Evolutionary conservation across 1,284 basidiomycete species (phyloP).

Genomic region (Ceratobasidium sp.): DNA sequence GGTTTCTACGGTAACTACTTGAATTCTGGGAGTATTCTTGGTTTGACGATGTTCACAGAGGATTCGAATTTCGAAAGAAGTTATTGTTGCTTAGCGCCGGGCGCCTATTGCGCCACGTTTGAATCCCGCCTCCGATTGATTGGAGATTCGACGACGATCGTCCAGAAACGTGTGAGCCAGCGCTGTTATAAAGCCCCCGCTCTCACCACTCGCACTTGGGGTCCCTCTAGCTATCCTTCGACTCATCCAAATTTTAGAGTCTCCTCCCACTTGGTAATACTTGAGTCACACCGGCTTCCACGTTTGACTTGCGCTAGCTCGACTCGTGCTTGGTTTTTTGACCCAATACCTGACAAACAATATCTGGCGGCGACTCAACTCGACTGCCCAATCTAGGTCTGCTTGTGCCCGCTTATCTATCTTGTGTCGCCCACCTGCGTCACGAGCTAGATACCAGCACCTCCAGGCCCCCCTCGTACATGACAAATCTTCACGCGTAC

Average conservation of each 20-base stretch:
- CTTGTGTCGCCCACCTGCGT: conserved; percentile 34
- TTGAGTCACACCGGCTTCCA: conserved; percentile 22
- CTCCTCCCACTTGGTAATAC: conserved; percentile 5
- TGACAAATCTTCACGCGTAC: conserved; percentile 79
- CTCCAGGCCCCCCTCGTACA: conserved; percentile 51
- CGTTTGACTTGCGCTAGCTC: not conserved
- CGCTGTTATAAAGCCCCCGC: not conserved
- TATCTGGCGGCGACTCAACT: too few relatives aligned
- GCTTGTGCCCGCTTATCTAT: conserved; percentile 34
- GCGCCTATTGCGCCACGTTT: conserved; percentile 24
- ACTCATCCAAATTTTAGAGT: too few relatives aligned
- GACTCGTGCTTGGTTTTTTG: not conserved
- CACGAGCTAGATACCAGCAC: conserved; percentile 39
- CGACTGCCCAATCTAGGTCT: conserved; percentile 13
- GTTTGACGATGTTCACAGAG: too few relatives aligned
- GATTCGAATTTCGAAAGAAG: too few relatives aligned
- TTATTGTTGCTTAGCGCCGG: not conserved
- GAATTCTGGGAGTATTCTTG: too few relatives aligned
- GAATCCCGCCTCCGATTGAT: conserved; percentile 10
- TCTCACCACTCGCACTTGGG: not conserved
- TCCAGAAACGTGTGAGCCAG: conserved; percentile 13
- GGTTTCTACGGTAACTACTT: too few relatives aligned
- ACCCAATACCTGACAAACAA: conserved; percentile 1
- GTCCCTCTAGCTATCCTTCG: not conserved
- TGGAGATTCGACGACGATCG: conserved; percentile 34